These are phyloP conservation scores for Anastatica hierochuntica DNA, from an alignment of 345 rosid genomes.

Conservation along the genomic window DNA sequence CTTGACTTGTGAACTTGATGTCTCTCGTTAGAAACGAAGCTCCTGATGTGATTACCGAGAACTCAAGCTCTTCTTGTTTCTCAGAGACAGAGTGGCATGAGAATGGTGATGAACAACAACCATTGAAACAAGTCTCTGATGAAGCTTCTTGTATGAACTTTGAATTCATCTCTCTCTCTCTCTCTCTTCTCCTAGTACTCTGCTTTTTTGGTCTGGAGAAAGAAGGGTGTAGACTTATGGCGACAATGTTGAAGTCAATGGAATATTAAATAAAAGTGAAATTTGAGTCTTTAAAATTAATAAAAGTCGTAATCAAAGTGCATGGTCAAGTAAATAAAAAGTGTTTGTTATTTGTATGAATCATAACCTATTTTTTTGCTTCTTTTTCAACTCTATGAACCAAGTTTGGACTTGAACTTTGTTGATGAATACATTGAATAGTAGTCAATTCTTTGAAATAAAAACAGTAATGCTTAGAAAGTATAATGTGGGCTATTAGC, in stretches of 20 bases:
- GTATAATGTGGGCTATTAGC: no score
- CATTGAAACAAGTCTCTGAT: conserved; percentile 40
- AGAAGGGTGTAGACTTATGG: no score
- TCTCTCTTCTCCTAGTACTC: background rate
- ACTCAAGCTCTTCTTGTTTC: conserved; percentile 26
- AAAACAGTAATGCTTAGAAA: no score
- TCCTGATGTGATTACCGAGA: conserved; percentile 30
- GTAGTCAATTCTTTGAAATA: no score
- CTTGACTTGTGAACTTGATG: conserved; percentile 61
- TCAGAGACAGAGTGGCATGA: conserved; percentile 22
- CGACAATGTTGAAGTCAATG: conserved; percentile 13
- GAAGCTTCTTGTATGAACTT: conserved; percentile 34
- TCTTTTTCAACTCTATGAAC: no score
- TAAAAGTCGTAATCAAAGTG: conserved; percentile 2
- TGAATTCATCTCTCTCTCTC: conserved; percentile 31
- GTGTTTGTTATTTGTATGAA: background rate
- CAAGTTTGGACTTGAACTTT: background rate
- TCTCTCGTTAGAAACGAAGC: conserved; percentile 36
- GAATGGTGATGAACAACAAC: conserved; percentile 47
- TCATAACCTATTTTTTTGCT: no score
- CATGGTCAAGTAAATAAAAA: conserved; percentile 14
- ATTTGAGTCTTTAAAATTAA: background rate
- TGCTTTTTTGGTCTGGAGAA: conserved; percentile 16
- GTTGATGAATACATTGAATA: no score
- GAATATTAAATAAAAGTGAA: background rate